Evolutionary conservation across 2,329 filamentous ascomycete genomes (phyloP), one percentile per base, ranked within the genome.

Genomic region (Aspergillus puulaauensis): DNA sequence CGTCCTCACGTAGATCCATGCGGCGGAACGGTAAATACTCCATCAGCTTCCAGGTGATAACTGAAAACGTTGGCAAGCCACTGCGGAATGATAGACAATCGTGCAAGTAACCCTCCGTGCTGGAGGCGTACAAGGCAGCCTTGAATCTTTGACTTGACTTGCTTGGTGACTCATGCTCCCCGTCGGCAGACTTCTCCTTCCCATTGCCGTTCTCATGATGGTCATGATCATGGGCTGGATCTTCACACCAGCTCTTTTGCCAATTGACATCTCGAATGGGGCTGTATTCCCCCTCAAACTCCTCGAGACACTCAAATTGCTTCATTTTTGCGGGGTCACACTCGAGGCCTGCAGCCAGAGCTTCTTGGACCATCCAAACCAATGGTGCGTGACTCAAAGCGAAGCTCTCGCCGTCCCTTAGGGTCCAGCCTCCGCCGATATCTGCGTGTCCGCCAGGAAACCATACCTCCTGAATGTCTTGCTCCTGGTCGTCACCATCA

Each of bases 401-500:
- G 46, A 46, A 54, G 19, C 19, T 40, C 31, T 58, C 56, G n/a
- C 51, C 56, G 17, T 58, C 24, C 79, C 14, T 71, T 0, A 84
- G 75, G 50, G 84, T 83, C 90, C 89, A 92, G 0, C 90, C 90
- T 9, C 90, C 90, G 1, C 90, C 90, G 31, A 93, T 86, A 61
- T 93, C 90, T 2, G 85, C 90, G 61, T 96, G 90, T 11, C 87
- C 86, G 8, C 90, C 90, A 0, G 90, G 81, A 66, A 95, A 95
- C 77, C 77, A 79, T 8, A 93, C 83, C 66, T 95, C 90, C 58
- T 90, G 83, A 48, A 93, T 88, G 63, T 93, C 89, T 67, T 93
- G 90, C 1, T 81, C 79, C 0, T 56, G 58, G n/a, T 68, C 68
- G 4, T 68, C 66, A 45, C 62, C 63, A 11, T 71, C 65, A 11